These are phyloP conservation scores for Alnus rubra DNA, from an alignment of 306 rosid species.

Conservation along the genomic window DNA sequence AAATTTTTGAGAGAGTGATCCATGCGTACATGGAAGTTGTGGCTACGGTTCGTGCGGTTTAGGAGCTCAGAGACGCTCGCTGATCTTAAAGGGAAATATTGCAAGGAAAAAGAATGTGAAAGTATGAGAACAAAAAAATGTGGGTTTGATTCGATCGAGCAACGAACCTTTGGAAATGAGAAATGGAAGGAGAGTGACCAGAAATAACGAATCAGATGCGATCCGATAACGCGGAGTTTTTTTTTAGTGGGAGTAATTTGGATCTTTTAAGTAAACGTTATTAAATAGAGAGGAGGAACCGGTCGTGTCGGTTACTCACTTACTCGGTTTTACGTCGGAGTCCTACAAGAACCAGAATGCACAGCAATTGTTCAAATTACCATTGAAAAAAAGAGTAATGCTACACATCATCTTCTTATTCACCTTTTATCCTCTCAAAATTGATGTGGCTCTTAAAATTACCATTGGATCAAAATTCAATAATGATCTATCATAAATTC, in stretches of 20 bases:
- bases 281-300: background rate
- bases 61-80: conserved; percentile 1
- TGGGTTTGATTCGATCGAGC: background rate
- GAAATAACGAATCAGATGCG: background rate
- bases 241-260: background rate
- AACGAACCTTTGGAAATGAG: background rate
- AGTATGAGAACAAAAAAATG: conserved; percentile 1
- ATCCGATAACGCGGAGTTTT: background rate
- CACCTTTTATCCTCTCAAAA: too few species aligned
- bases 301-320: background rate
- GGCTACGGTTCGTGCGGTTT: conserved; percentile 1
- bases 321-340: background rate
- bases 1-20: background rate
- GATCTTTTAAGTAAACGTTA: background rate
- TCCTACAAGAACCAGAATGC: too few species aligned
- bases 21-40: conserved; percentile 6
- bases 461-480: too few species aligned
- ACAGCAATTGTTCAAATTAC: too few species aligned
- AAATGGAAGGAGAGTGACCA: background rate
- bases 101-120: background rate
- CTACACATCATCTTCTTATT: too few species aligned
- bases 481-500: too few species aligned
- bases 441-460: too few species aligned
- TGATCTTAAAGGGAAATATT: conserved; percentile 21
- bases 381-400: too few species aligned